Conservation (phyloP, 345 rosid genomes). For the Psidium friedrichsthalianum region DNA sequence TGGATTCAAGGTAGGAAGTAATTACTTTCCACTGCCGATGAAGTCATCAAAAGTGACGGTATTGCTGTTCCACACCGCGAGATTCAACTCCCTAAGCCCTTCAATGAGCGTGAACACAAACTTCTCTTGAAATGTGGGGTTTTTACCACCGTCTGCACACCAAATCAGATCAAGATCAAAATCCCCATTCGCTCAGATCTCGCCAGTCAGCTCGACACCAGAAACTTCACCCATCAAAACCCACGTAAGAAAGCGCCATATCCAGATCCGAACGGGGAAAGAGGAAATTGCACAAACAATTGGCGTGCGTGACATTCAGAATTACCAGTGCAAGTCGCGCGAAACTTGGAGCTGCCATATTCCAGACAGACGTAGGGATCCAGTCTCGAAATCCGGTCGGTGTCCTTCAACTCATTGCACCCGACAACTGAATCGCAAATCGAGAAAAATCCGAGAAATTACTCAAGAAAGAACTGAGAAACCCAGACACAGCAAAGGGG, state of each 20-base stretch:
- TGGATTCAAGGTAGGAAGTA: neutral
- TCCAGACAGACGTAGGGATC: constrained; percentile 16
- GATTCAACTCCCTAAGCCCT: constrained; percentile 60
- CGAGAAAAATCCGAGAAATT: neutral
- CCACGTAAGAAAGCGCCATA: neutral
- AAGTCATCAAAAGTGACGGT: constrained; percentile 53
- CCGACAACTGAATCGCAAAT: constrained; percentile 8
- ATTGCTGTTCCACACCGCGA: constrained; percentile 77
- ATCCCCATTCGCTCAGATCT: neutral
- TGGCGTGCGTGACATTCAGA: neutral
- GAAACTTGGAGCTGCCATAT: constrained; percentile 12
- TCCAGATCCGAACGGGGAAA: neutral
- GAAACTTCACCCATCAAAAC: neutral
- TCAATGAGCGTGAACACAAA: constrained; percentile 63
- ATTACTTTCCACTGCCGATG: constrained; percentile 79
- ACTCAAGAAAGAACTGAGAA: neutral
- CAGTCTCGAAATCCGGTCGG: constrained; percentile 14
- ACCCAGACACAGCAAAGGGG: neutral
- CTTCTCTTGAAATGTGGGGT: constrained; percentile 85
- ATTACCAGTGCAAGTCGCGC: constrained; percentile 15
- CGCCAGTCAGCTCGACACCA: neutral
- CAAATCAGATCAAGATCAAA: constrained; percentile 2
- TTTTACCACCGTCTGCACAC: constrained; percentile 64
- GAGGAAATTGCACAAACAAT: neutral
- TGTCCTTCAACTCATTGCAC: constrained; percentile 9